Conservation (phyloP, 345 rosid genomes). For the Hypericum androsaemum region DNA sequence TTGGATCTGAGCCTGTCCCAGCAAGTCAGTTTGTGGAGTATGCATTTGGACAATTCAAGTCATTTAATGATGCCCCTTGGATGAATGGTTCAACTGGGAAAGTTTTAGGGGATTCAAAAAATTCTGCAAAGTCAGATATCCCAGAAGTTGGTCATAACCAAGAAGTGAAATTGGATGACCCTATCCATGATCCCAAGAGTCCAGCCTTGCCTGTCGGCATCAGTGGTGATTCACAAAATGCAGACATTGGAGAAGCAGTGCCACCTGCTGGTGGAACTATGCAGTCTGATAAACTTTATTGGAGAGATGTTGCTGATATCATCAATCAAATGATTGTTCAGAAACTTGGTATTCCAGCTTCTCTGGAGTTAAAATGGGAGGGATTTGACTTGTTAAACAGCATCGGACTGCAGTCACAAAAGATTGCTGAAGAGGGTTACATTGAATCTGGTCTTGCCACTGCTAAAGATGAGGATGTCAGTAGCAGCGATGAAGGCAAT, state of each 20-base stretch:
- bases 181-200: conserved; percentile 14
- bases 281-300: conserved; percentile 43
- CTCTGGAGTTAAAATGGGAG: conserved; percentile 66
- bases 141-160: conserved; percentile 19
- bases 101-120: conserved; percentile 15
- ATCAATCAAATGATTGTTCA: conserved; percentile 55
- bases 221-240: conserved; percentile 16
- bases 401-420: conserved; percentile 60
- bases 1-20: conserved; percentile 61
- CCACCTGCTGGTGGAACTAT: conserved; percentile 21
- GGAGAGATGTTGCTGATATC: conserved; percentile 54
- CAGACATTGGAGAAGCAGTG: conserved; percentile 16
- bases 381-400: conserved; percentile 57
- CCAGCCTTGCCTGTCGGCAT: conserved; percentile 15
- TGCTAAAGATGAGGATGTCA: conserved; percentile 31
- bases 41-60: conserved; percentile 79
- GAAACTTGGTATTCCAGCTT: conserved; percentile 58
- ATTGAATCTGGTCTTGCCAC: conserved; percentile 86
- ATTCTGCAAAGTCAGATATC: conserved; percentile 22
- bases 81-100: conserved; percentile 28
- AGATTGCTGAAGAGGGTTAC: conserved; percentile 64
- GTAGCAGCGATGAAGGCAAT: conserved; percentile 29
- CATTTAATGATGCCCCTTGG: conserved; percentile 45
- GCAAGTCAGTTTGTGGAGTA: conserved; percentile 81
- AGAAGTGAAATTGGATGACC: conserved; percentile 20